phyloP scores from a whole-genome alignment of 768 basidiomycete genomes.

The Kwoniella heveanensis region DNA sequence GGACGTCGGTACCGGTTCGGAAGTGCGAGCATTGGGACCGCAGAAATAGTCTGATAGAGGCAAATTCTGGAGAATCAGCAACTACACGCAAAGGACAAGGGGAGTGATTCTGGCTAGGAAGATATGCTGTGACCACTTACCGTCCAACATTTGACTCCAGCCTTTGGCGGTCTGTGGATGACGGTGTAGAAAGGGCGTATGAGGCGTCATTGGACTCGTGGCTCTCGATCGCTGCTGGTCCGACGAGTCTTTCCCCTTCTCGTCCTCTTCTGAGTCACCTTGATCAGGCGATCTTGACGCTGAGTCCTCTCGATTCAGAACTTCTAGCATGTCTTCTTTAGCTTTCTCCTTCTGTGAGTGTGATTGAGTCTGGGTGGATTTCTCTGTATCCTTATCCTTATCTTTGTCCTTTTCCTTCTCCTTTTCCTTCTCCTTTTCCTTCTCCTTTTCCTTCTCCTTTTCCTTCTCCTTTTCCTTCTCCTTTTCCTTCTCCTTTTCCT shows the following conservation, averaged over 20 bases:
- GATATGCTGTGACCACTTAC: too few species aligned
- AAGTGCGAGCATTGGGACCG: slow-evolving; percentile 20
- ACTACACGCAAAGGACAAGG: too few species aligned
- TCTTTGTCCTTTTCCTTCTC: slow-evolving; percentile 30
- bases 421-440: slow-evolving; percentile 39
- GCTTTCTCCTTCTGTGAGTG: not conserved
- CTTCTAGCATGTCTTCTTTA: slow-evolving; percentile 4
- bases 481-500: slow-evolving; percentile 27
- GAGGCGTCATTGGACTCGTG: slow-evolving; percentile 20
- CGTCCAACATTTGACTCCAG: slow-evolving; percentile 50
- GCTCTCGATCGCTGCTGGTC: slow-evolving; percentile 10
- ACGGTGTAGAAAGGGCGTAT: slow-evolving; percentile 20
- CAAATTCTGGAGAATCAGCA: too few species aligned
- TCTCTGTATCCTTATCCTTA: slow-evolving; percentile 29
- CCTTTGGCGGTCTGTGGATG: slow-evolving; percentile 28
- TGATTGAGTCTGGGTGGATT: too few species aligned
- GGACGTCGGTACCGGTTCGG: slow-evolving; percentile 10
- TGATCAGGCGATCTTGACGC: slow-evolving; percentile 10
- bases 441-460: slow-evolving; percentile 45
- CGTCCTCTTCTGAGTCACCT: slow-evolving; percentile 12
- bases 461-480: slow-evolving; percentile 26
- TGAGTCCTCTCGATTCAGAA: slow-evolving; percentile 9
- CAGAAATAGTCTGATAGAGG: slow-evolving; percentile 47
- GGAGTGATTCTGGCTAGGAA: too few species aligned
- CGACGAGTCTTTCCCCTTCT: slow-evolving; percentile 9